Conservation (phyloP, 192 early-diverging fungal genomes). For the Dimargaris cristalligena region DNA sequence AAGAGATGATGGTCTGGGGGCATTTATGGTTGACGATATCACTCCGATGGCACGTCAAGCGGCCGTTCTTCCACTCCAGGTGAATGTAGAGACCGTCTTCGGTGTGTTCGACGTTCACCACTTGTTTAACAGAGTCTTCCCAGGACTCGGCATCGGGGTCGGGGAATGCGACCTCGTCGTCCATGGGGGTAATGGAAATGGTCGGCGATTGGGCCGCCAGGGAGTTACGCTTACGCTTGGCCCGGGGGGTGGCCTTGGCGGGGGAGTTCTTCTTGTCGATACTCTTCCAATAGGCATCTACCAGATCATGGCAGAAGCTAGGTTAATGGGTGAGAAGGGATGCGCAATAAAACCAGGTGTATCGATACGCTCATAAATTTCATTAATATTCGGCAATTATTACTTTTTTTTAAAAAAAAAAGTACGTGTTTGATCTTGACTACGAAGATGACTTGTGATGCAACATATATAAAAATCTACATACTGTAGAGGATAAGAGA, state of each 20-base stretch:
- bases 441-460: not conserved
- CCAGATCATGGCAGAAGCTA: not conserved
- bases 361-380: not conserved
- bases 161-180: not conserved
- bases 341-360: not conserved
- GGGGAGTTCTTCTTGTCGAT: not conserved
- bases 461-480: not conserved
- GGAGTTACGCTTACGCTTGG: not conserved
- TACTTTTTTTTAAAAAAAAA: not conserved
- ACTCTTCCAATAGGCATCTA: not conserved
- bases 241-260: no score
- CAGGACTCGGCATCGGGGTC: not conserved
- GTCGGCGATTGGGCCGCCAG: not conserved
- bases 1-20: conserved; percentile 19
- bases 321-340: not conserved
- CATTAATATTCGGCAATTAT: not conserved
- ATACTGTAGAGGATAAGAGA: not conserved
- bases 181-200: not conserved
- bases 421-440: not conserved
- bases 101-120: not conserved
- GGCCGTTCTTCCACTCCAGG: conserved; percentile 19
- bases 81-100: conserved; percentile 12
- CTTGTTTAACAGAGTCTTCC: not conserved
- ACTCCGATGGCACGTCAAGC: conserved; percentile 13
- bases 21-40: conserved; percentile 14